A percentile compares a stretch with the other conserved stretches of the same genome.
Evolutionary conservation across 805 yeast genomes (phyloP).

Genomic region (Metschnikowia sp.): DNA sequence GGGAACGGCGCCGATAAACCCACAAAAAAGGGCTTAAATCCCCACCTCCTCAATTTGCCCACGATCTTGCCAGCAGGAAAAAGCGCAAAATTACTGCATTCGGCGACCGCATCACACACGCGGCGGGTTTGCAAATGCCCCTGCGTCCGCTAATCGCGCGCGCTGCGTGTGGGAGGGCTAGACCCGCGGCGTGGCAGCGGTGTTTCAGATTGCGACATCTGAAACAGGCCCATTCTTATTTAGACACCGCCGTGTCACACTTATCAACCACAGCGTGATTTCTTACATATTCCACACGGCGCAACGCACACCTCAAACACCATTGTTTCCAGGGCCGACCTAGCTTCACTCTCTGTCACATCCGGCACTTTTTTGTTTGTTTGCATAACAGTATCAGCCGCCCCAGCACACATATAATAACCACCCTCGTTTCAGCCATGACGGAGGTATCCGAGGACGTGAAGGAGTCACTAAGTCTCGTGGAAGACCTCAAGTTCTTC

Average conservation of each 20-base stretch:
- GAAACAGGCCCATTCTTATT: slow-evolving; percentile 15
- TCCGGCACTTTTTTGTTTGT: too few species aligned
- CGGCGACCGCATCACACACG: slow-evolving; percentile 10
- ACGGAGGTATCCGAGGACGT: slow-evolving; percentile 16
- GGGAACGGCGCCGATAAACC: too few species aligned
- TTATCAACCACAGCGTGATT: not conserved
- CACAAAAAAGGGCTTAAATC: too few species aligned
- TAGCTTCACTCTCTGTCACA: too few species aligned
- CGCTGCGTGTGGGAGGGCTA: slow-evolving; percentile 7
- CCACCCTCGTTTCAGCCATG: slow-evolving; percentile 3
- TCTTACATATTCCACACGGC: slow-evolving; percentile 1
- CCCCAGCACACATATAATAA: not conserved
- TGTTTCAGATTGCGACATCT: slow-evolving; percentile 16
- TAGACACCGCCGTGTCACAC: slow-evolving; percentile 10
- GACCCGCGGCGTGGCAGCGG: slow-evolving; percentile 9
- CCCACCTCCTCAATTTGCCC: too few species aligned
- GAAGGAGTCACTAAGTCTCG: slow-evolving; percentile 53
- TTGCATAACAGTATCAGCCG: too few species aligned
- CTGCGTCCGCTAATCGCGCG: slow-evolving; percentile 7
- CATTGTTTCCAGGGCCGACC: not conserved
- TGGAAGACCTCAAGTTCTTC: slow-evolving; percentile 80
- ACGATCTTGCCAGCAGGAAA: too few species aligned
- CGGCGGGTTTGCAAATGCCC: slow-evolving; percentile 1
- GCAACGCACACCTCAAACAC: not conserved
- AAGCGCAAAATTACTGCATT: not conserved